Percentiles rank a stretch among this genome's conserved stretches.
Conservation (phyloP, 2,329 filamentous ascomycete species). For the Colletotrichum cereale region DNA sequence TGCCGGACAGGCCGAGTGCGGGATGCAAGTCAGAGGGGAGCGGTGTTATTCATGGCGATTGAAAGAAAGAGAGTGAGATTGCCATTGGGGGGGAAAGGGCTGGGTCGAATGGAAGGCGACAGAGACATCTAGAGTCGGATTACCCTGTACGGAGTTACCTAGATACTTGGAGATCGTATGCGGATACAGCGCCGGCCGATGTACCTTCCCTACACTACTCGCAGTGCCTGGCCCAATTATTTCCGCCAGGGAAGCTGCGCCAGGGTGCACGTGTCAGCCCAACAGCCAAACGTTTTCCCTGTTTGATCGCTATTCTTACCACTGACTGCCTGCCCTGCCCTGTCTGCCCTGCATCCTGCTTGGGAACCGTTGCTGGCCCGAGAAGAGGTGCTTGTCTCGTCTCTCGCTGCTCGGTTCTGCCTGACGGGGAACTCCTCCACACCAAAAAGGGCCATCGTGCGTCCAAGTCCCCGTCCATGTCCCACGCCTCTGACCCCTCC, state of each 20-base stretch:
- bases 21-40: slow-evolving; percentile 12
- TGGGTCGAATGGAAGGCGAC: background rate
- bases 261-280: slow-evolving; percentile 41
- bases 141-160: too few species aligned
- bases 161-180: background rate
- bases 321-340: slow-evolving; percentile 3
- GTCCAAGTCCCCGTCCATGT: background rate
- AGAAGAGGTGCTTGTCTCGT: background rate
- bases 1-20: slow-evolving; percentile 9
- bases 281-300: slow-evolving; percentile 38
- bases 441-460: slow-evolving; percentile 1
- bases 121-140: background rate
- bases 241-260: slow-evolving; percentile 30
- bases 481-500: slow-evolving; percentile 23
- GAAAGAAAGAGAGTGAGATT: background rate
- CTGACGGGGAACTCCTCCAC: slow-evolving; percentile 3
- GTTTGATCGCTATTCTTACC: slow-evolving; percentile 34
- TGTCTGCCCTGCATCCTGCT: slow-evolving; percentile 10
- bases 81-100: background rate
- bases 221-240: slow-evolving; percentile 10
- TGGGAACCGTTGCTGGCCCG: background rate
- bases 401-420: slow-evolving; percentile 9
- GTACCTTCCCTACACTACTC: background rate
- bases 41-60: background rate
- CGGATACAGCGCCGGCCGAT: background rate